Evolutionary conservation across 768 basidiomycete species (phyloP), one percentile per base, ranked within the genome.

Genomic region (Naganishia antarctica): DNA sequence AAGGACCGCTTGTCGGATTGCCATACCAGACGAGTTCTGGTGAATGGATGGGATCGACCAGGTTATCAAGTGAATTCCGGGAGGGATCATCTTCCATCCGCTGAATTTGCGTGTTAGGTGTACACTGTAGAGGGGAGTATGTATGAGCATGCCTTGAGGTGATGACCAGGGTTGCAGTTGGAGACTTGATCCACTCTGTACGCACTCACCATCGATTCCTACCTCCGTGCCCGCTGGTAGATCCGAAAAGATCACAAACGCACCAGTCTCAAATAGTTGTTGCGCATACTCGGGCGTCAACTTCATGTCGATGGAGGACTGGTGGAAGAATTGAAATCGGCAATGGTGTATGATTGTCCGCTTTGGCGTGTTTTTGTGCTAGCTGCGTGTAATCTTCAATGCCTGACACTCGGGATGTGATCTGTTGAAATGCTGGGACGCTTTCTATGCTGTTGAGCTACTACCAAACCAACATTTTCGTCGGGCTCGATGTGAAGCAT

Each of bases 41-140:
- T 69, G 29, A 21, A 61, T 43, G 1, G 69, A 40, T 9, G 73
- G 67, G 5, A 74, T 64, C 3, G 77, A 72, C 63, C 71, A 75
- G 28, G 76, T 70, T 58, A 79, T 71, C 29, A 80, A 65, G 63
- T 80, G 80, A 12, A 80, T 60, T 23, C 79, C 78, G 18, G 74
- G 70, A 0, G 80, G 78, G 12, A 80, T 58, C 65, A 80, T 72
- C 66, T 80, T 80, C 63, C 76, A 71, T 21, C 80, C 80, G 50
- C 72, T 70, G 45, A 72, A 71, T n/a, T 60, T 58, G 28, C 69
- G 70, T 37, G 68, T 69, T 28, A 73, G 45, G 48, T 74, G 70
- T 37, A 63, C 70, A 16, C 73, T 75, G 47, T 53, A 40, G 31
- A 41, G 15, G 16, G 53, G 41, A 25, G 7, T 61, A 43, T 1